These are phyloP conservation scores for Fusarium chuoi DNA, from an alignment of 2,329 filamentous ascomycete genomes.

Conservation along the genomic window DNA sequence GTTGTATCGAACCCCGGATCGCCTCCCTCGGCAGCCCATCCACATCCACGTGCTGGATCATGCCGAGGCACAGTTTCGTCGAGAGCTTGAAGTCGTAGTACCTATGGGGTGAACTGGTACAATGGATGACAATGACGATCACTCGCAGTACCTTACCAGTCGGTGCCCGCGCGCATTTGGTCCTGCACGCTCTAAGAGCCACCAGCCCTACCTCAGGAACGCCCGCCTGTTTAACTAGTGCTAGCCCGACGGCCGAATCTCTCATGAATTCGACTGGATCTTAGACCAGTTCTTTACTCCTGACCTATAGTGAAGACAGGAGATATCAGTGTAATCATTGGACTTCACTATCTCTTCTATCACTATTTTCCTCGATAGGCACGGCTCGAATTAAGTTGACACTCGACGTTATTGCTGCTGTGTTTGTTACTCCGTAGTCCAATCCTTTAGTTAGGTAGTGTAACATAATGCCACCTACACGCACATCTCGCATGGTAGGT, in stretches of 20 bases:
- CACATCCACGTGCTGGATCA: constrained; percentile 25
- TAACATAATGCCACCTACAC: neutral
- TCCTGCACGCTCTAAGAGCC: neutral
- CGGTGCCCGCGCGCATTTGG: neutral
- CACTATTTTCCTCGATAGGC: neutral
- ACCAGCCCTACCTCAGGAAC: neutral
- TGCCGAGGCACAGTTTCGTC: constrained; percentile 31
- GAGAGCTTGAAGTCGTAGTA: neutral
- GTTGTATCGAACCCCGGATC: constrained; percentile 18
- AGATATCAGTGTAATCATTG: neutral
- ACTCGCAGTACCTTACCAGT: neutral
- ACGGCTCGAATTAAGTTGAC: neutral
- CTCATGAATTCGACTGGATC: neutral
- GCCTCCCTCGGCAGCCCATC: constrained; percentile 24
- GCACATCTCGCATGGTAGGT: neutral
- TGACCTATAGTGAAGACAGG: neutral
- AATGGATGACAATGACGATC: neutral
- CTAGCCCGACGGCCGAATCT: neutral
- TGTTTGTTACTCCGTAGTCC: neutral
- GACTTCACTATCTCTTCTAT: neutral
- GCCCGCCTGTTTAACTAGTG: neutral
- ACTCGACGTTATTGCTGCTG: neutral
- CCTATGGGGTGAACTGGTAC: neutral
- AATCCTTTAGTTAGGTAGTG: neutral
- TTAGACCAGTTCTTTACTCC: neutral